Evolutionary conservation across 2,329 filamentous ascomycete species (phyloP), one percentile per base, ranked within the genome.

Genomic region (Ceratocystis colombiana): DNA sequence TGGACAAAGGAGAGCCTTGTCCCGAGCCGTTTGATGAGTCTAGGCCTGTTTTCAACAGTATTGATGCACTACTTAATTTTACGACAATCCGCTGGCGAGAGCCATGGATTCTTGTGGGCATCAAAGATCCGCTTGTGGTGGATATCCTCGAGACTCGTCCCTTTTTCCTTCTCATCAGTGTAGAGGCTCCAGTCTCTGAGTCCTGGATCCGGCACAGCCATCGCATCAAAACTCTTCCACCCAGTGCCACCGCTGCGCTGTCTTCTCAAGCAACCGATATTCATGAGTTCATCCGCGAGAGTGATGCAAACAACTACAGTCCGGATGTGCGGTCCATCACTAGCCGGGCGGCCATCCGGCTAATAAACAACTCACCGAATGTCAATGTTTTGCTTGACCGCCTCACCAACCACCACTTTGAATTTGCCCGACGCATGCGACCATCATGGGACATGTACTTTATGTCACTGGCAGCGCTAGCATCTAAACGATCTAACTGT

Each of bases 391-490:
- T 97, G 5, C 86, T 90, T 74, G 79, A 82, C 2, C 87, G 88
- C 7, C 83, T 99, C 1, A 80, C 83, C 62, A 82, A 84, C 61
- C 82, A 96, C 6, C 84, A 96, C 73, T 83, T 99, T 30, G 82
- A 88, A 1, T 86, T 94, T 72, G 82, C 87, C 44, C 83, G 88
- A 71, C 87, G 94, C 1, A 80, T 99, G 45, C 85, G 94, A 1
- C 94, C 94, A 0, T 87, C 84, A 62, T 99, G 94, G 94, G 94
- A 99, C 76, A 87, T 89, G 72, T 99, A 99, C 78, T 99, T 99
- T 74, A 99, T 99, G 94, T 85, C 89, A 50, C 80, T 99, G n/a
- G 92, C 94, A 4, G 90, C 89, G 44, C 84, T 99, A 61, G 94
- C 94, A 6, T 89, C 93, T 0, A 88, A 90, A 71, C 84, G 94